Base-by-base conservation (phyloP, 1,284 basidiomycete species). In the Moesziomyces parantarcticus region DNA sequence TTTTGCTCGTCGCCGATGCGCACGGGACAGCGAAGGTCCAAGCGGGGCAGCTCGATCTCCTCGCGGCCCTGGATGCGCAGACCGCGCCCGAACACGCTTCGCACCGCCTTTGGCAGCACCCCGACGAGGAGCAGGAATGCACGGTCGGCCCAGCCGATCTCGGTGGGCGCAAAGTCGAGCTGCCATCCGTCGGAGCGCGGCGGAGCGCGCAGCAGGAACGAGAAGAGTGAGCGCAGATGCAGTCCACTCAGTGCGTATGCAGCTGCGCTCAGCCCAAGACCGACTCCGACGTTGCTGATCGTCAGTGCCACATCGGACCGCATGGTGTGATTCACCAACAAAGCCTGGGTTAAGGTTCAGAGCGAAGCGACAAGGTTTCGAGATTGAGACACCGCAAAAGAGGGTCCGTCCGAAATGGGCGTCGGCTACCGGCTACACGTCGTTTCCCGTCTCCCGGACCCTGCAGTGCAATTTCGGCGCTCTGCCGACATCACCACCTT, bases 21-120 rank as follows among this genome's bases (percentile, higher is more conserved):
- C 1, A 59, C 52, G 5, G 62, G 51, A 55, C 62, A 65, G n/a
- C 29, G 39, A 25, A 65, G 18, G 9, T 65, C 44, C 36, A 58
- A 18, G 22, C 49, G 36, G 23, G 52, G 62, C 51, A 65, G 29
- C 40, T 47, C 36, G 18, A 65, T 41, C 43, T 14, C 44, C 8
- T 58, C 51, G 34, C 42, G 23, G 0, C 47, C 48, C 18, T 47
- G 40, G 10, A 58, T n/a, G 5, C 44, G 40, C 25, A 64, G 21
- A 7, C 45, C 13, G 10, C 11, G 6, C 9, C 39, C 22, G 14
- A 64, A 47, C 20, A 54, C 3, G 4, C 46, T 43, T 5, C 41
- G 36, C 1, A 58, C 34, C 11, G 51, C 46, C 22, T 64, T 64
- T 2, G 23, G 45, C 23, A 54, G n/a, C 34, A 64, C 56, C 6